Percentiles rank a stretch among this genome's conserved stretches.
phyloP scores from a whole-genome alignment of 176 grass and related monocot genomes.

The Aegilops speltoides region DNA sequence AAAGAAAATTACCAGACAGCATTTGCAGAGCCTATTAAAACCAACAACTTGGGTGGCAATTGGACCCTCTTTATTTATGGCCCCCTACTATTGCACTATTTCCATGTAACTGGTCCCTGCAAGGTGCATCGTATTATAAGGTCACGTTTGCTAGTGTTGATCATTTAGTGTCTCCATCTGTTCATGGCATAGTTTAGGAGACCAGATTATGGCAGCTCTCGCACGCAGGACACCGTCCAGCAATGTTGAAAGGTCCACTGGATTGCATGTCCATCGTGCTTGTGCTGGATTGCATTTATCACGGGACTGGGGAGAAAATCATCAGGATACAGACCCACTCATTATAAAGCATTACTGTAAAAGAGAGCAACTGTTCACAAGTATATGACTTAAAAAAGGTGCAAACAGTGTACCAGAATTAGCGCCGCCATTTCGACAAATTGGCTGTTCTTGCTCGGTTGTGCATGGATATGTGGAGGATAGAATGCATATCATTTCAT shows the following conservation, averaged over 20 bases:
- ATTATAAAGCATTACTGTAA: not conserved
- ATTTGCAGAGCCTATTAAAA: slow-evolving; percentile 32
- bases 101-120: slow-evolving; percentile 23
- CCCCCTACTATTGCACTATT: slow-evolving; percentile 36
- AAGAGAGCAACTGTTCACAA: not conserved
- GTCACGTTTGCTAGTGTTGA: slow-evolving; percentile 36
- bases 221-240: slow-evolving; percentile 6
- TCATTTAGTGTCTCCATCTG: slow-evolving; percentile 17
- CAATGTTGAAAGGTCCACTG: slow-evolving; percentile 25
- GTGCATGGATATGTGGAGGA: slow-evolving; percentile 4
- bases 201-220: slow-evolving; percentile 31
- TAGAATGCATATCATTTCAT: slow-evolving; percentile 1
- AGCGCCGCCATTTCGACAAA: slow-evolving; percentile 13
- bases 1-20: slow-evolving; percentile 27
- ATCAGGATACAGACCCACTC: not conserved
- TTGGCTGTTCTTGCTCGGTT: not conserved
- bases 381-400: not conserved
- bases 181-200: slow-evolving; percentile 27
- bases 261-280: not conserved
- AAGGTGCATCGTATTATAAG: slow-evolving; percentile 25
- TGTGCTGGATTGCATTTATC: slow-evolving; percentile 38
- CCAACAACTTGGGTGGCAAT: slow-evolving; percentile 29
- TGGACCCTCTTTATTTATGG: slow-evolving; percentile 38
- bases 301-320: not conserved
- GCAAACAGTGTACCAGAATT: not conserved